These are phyloP conservation scores for Mycena maculata DNA, from an alignment of 768 basidiomycete species.

Conservation along the genomic window DNA sequence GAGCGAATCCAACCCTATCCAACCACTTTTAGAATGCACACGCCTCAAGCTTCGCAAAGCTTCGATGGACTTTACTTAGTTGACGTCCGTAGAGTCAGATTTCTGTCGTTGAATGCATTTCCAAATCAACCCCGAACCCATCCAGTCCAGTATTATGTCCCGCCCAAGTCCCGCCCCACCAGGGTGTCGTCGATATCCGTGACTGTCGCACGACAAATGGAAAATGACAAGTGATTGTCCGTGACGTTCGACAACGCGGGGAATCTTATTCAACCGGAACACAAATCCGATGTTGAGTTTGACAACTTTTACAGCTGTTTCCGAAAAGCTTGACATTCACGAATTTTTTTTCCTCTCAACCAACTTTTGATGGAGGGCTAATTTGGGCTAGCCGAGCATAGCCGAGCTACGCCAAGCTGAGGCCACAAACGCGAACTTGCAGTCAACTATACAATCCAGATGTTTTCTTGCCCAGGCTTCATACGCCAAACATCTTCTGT, in stretches of 20 bases:
- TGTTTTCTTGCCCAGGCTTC: too few relatives aligned
- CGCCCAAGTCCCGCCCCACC: neutral
- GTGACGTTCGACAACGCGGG: too few relatives aligned
- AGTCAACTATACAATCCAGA: conserved; percentile 9
- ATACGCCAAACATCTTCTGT: too few relatives aligned
- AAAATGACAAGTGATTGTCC: neutral
- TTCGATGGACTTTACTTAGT: too few relatives aligned
- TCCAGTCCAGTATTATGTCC: too few relatives aligned
- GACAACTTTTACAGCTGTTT: too few relatives aligned
- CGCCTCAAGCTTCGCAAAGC: too few relatives aligned
- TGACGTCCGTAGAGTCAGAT: too few relatives aligned
- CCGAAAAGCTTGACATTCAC: conserved; percentile 4
- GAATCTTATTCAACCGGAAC: too few relatives aligned
- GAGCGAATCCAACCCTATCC: neutral
- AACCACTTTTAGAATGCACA: neutral
- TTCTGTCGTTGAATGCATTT: too few relatives aligned
- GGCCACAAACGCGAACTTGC: neutral
- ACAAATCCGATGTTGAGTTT: too few relatives aligned
- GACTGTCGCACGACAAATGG: neutral
- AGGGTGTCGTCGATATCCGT: neutral
- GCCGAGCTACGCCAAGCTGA: neutral
- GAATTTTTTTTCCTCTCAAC: conserved; percentile 4
- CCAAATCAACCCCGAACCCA: too few relatives aligned
- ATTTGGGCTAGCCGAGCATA: conserved; percentile 3
- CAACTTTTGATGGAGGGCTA: conserved; percentile 12